Conservation (phyloP, 768 basidiomycete genomes). For the Rhodotorula babjevae region DNA sequence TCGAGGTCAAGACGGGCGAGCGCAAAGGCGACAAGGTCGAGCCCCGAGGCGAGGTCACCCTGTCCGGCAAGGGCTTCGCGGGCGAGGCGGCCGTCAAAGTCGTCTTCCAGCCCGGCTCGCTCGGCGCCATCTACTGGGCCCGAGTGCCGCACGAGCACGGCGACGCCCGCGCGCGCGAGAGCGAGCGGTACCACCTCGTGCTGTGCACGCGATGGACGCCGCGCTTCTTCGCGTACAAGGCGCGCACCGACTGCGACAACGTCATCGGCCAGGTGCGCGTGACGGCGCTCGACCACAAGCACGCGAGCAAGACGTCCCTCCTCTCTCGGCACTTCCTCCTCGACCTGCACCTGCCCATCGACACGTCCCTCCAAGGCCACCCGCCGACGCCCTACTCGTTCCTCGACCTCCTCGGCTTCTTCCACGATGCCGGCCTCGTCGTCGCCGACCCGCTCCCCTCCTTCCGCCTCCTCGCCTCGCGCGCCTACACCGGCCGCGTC, state of each 20-base stretch:
- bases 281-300: constrained; percentile 11
- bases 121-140: neutral
- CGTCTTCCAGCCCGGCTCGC: neutral
- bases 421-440: neutral
- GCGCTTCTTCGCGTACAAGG: neutral
- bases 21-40: neutral
- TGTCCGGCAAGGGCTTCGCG: constrained; percentile 3
- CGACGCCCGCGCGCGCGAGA: neutral
- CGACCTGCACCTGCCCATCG: neutral
- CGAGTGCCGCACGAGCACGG: neutral
- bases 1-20: neutral
- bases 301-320: neutral
- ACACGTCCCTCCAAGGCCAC: neutral
- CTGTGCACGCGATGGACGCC: constrained; percentile 13
- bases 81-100: neutral
- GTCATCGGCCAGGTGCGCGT: neutral
- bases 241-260: too few species aligned
- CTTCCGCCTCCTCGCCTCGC: neutral
- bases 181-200: constrained; percentile 1
- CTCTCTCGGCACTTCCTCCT: constrained; percentile 7
- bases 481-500: neutral
- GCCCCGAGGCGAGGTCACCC: neutral
- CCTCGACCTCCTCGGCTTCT: neutral
- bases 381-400: neutral
- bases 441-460: neutral